phyloP scores from a whole-genome alignment of 305 asterid genomes.

The Fraxinus albicans region DNA sequence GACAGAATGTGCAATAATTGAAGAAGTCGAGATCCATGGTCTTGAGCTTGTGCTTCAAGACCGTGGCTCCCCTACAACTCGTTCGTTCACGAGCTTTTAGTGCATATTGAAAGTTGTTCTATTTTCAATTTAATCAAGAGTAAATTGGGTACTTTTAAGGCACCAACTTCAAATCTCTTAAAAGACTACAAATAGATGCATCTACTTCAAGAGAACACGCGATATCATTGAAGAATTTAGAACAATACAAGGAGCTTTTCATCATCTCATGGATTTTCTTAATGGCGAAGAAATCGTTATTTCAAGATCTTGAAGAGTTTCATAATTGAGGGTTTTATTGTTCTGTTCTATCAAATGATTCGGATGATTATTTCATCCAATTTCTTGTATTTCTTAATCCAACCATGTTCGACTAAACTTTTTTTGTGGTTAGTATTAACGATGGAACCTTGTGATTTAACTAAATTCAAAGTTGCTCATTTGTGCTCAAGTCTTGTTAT shows the following conservation, averaged over 20 bases:
- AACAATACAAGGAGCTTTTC: neutral
- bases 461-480: too few relatives aligned
- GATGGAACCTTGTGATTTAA: neutral
- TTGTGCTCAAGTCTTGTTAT: too few relatives aligned
- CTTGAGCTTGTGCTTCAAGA: neutral
- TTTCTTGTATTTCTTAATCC: neutral
- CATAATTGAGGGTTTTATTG: neutral
- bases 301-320: neutral
- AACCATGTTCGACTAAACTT: neutral
- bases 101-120: neutral
- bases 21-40: neutral
- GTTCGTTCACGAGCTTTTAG: neutral
- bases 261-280: neutral
- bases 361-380: neutral
- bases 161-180: neutral
- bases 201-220: neutral
- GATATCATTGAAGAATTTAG: neutral
- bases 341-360: neutral
- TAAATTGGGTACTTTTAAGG: neutral
- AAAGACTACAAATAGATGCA: neutral
- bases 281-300: neutral
- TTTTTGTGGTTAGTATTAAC: neutral
- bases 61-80: neutral
- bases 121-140: neutral
- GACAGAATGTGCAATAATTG: neutral